Base-by-base conservation (phyloP, 768 basidiomycete species). In the Leccinum olivaceopallidum region DNA sequence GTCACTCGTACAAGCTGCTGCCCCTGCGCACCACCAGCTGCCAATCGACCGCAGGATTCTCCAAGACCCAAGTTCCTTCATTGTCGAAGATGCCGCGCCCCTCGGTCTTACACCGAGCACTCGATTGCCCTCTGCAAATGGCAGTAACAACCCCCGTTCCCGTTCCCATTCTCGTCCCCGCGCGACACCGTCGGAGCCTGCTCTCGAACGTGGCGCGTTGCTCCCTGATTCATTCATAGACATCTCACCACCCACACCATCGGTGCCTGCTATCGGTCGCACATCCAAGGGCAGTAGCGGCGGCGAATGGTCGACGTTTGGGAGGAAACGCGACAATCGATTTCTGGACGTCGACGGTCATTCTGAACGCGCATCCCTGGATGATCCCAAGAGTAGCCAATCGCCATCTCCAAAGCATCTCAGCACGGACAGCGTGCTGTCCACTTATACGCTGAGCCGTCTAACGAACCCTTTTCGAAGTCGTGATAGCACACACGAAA, bases 221-320 rank as follows among this genome's bases (percentile, higher is more conserved):
- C 56, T 50, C 20, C 12, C 53, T 30, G 52, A 44, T n/a, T 39
- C 58, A 18, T 49, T 56, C 57, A 37, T 49, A 24, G 62, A 65
- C 39, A 53, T 61, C 56, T 58, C 62, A n/a, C 58, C 60, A 20
- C 65, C 55, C 52, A 58, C 63, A 2, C 60, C 53, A 28, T 56
- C 67, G 12, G 57, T 57, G 53, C 55, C 59, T 37, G 20, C 56
- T 36, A 63, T 65, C 50, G 58, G 53, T 12, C 69, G 56, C 59
- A 44, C 66, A 18, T 72, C 71, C 53, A 65, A 60, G 50, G 48
- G 67, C 26, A 59, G 65, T 5, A 9, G 44, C 59, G 61, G 67
- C 47, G 68, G 68, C 12, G 73, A 69, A 60, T 77, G 76, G 76
- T 68, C 76, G 26, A 77, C 76, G 13, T 78, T 77, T 67, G 76